Base-by-base conservation (phyloP, 1,284 basidiomycete species). In the Ceratobasidium sp. region DNA sequence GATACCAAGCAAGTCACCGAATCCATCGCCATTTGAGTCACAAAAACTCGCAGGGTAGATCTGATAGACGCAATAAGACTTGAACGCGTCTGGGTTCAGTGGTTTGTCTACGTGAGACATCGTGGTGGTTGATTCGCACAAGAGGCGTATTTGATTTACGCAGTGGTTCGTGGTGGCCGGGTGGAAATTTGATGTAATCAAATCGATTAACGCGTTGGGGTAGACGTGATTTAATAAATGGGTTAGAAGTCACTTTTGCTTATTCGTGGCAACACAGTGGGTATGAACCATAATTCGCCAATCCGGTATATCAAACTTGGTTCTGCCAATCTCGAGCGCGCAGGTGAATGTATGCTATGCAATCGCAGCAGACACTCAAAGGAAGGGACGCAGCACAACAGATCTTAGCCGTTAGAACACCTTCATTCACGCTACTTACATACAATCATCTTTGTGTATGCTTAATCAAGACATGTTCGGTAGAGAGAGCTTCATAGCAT, bases 31-130 rank as follows among this genome's bases (percentile, higher is more conserved):
- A 75, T 91, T 92, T 48, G 87, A 86, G 78, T 93, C 91, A 73
- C 83, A 84, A 83, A 92, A 93, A 0, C 89, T 90, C 61, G 86
- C 82, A 0, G 92, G 91, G 80, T 92, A 93, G 80, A 94, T 90
- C 78, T 91, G 89, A 80, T 91, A 92, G 34, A 92, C 82, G 32
- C 52, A 57, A 41, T 69, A 69, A 26, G 52, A 69, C 39, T 69
- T 69, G 52, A 69, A 69, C 28, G 65, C 65, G 2, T 69, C 52
- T 9, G 52, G 53, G 39, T 9, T 69, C 10, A 69, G 34, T 9
- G 65, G 43, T 21, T 58, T 48, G 58, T 36, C 1, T 26, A 26
- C 3, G 34, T 18, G 36, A 52, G 28, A 26, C 21, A 41, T 57
- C 14, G 65, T 57, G 9, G 65, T 46, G 3, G 65, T 6, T 1